A percentile compares a stretch with the other conserved stretches of the same genome.
Evolutionary conservation across 78 protist species (phyloP).

Genomic region (Dictyostelium capitatum): DNA sequence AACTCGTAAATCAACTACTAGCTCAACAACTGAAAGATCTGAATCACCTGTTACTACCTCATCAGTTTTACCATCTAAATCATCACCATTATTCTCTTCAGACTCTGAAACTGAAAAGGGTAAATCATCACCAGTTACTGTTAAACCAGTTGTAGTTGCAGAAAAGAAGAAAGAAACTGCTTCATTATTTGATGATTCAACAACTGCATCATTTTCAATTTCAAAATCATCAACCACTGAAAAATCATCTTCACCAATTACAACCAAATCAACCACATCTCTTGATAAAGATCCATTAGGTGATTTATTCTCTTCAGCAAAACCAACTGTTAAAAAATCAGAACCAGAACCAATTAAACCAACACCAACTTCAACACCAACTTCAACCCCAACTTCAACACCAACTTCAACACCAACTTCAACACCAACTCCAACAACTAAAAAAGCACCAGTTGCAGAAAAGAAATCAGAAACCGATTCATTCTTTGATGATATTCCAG

Average conservation of each 20-base stretch:
- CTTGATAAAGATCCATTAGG: neutral
- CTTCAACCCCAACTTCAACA: neutral
- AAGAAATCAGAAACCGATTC: conserved; percentile 28
- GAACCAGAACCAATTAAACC: too few species aligned
- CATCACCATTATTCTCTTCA: neutral
- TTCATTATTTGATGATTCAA: conserved; percentile 41
- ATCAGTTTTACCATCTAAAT: neutral
- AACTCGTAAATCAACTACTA: conserved; percentile 33
- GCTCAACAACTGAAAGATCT: neutral
- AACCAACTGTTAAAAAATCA: neutral
- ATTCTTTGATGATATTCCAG: conserved; percentile 67
- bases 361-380: too few species aligned
- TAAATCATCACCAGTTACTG: neutral
- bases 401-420: conserved; percentile 15
- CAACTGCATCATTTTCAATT: neutral
- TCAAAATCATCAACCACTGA: neutral
- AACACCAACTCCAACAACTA: neutral
- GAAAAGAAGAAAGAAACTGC: neutral
- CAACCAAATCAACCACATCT: neutral
- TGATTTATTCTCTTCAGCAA: neutral
- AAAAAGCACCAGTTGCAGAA: conserved; percentile 21
- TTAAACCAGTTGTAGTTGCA: neutral
- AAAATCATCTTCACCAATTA: neutral
- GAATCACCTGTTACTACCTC: neutral
- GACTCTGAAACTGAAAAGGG: conserved; percentile 21